Evolutionary conservation across 495 filamentous ascomycete genomes (phyloP).

Genomic region (Penicillium salamii): DNA sequence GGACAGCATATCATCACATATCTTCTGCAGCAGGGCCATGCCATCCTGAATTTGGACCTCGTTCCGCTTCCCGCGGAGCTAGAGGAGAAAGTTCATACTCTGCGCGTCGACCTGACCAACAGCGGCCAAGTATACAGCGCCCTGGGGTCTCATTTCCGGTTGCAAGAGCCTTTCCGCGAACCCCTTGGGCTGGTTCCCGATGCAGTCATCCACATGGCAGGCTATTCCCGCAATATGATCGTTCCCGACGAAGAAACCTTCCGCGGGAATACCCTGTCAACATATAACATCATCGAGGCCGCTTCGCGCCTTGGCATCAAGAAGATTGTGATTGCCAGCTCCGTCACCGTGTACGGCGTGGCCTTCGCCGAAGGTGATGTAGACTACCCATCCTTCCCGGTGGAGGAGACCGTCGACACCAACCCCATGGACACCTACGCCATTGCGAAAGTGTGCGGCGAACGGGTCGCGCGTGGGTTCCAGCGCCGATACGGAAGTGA

Average conservation of each 20-base stretch:
- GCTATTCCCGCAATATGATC: slow-evolving; percentile 58
- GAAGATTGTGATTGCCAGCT: slow-evolving; percentile 58
- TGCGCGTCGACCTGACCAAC: slow-evolving; percentile 57
- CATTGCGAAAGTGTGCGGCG: slow-evolving; percentile 56
- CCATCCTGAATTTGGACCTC: slow-evolving; percentile 58
- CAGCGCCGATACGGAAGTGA: slow-evolving; percentile 51
- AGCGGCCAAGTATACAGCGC: slow-evolving; percentile 59
- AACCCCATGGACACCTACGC: slow-evolving; percentile 59
- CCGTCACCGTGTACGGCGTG: slow-evolving; percentile 58
- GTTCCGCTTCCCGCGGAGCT: slow-evolving; percentile 37
- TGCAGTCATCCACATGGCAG: slow-evolving; percentile 61
- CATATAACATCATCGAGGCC: slow-evolving; percentile 62
- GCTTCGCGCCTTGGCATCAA: slow-evolving; percentile 57
- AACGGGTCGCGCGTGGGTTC: slow-evolving; percentile 54
- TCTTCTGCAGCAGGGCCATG: slow-evolving; percentile 49
- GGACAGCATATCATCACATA: slow-evolving; percentile 56
- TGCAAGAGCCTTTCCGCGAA: slow-evolving; percentile 45
- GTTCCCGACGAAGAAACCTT: slow-evolving; percentile 60
- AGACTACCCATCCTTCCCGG: slow-evolving; percentile 54
- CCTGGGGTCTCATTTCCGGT: slow-evolving; percentile 54
- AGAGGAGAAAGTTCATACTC: slow-evolving; percentile 48
- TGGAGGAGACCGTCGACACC: slow-evolving; percentile 52
- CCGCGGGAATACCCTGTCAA: slow-evolving; percentile 48
- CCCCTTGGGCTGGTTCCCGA: slow-evolving; percentile 43
- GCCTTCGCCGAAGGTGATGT: slow-evolving; percentile 56